Evolutionary conservation across 2,329 filamentous ascomycete species (phyloP), one percentile per base, ranked within the genome.

Genomic region (Reticulascus tulasneorum): DNA sequence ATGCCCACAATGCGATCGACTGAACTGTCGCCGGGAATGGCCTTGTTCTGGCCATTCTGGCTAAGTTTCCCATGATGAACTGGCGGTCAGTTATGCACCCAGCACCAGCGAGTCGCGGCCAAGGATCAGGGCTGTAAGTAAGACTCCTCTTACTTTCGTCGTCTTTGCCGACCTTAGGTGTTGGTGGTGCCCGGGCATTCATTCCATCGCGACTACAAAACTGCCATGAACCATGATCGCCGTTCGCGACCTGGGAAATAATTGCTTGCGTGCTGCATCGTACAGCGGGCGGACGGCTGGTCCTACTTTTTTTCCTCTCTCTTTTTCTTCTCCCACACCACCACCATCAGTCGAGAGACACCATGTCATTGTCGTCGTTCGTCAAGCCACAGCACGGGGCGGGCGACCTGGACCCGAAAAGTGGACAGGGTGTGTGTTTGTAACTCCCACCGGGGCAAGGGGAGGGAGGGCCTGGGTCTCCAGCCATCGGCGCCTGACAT

Each of bases 41-140:
- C n/a, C n/a, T n/a, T n/a, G n/a, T n/a, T n/a, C n/a, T n/a, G n/a
- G n/a, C n/a, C n/a, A n/a, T n/a, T n/a, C n/a, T n/a, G n/a, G n/a
- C n/a, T n/a, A n/a, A n/a, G n/a, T n/a, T n/a, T n/a, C n/a, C n/a
- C n/a, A 44, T 53, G 57, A 62, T 61, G 62, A 70, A 71, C 63
- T 71, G 66, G 67, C 67, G 67, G 67, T 71, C 67, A 71, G 55
- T 51, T 56, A 54, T 57, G 53, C 56, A 55, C 44, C 44, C 48
- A 46, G 41, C 28, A 28, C 40, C 43, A 46, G 47, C 47, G 50
- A 48, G 47, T 48, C 47, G 36, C 39, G 30, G 34, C 35, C 43
- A 35, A 48, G 48, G 48, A 52, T 47, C 51, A 49, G 46, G 48
- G 47, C 42, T 36, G 38, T 37, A 45, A 33, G n/a, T n/a, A n/a